Conservation (phyloP, 768 basidiomycete species). For the Russula compacta region DNA sequence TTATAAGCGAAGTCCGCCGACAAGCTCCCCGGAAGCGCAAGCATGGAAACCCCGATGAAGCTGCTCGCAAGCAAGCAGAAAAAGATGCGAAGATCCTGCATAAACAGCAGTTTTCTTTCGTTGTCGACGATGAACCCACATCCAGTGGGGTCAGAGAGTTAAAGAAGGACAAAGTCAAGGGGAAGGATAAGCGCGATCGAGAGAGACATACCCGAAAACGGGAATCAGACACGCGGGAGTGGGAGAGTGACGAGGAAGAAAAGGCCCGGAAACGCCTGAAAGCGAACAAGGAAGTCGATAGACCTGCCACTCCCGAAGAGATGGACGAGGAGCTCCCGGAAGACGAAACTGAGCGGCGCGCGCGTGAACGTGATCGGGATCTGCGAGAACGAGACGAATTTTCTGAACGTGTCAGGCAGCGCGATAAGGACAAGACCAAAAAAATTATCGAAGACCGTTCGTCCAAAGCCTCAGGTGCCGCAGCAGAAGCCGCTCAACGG, state of each 20-base stretch:
- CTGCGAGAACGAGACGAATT: constrained; percentile 86
- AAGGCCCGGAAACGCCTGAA: constrained; percentile 55
- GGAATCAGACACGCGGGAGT: constrained; percentile 71
- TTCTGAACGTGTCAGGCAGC: constrained; percentile 73
- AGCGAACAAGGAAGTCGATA: constrained; percentile 34
- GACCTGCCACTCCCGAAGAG: constrained; percentile 28
- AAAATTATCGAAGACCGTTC: constrained; percentile 89
- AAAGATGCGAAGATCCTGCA: constrained; percentile 62
- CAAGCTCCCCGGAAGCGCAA: constrained; percentile 75
- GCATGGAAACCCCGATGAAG: constrained; percentile 43
- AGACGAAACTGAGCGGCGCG: constrained; percentile 61
- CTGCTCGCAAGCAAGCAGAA: constrained; percentile 57
- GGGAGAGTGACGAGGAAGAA: constrained; percentile 91
- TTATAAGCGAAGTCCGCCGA: constrained; percentile 67
- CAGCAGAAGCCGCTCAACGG: constrained; percentile 75
- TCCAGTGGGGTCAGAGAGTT: constrained; percentile 33
- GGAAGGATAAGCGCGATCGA: constrained; percentile 43
- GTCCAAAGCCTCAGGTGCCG: constrained; percentile 60
- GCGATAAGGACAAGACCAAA: constrained; percentile 80
- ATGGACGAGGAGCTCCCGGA: constrained; percentile 44
- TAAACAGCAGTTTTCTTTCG: constrained; percentile 66
- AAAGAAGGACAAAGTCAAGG: constrained; percentile 27
- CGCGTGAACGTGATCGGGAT: constrained; percentile 71
- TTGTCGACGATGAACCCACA: constrained; percentile 70
- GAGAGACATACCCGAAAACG: constrained; percentile 69